Evolutionary conservation across 2,329 filamentous ascomycete species (phyloP).

Genomic region (Arthrobotrys musiformis): DNA sequence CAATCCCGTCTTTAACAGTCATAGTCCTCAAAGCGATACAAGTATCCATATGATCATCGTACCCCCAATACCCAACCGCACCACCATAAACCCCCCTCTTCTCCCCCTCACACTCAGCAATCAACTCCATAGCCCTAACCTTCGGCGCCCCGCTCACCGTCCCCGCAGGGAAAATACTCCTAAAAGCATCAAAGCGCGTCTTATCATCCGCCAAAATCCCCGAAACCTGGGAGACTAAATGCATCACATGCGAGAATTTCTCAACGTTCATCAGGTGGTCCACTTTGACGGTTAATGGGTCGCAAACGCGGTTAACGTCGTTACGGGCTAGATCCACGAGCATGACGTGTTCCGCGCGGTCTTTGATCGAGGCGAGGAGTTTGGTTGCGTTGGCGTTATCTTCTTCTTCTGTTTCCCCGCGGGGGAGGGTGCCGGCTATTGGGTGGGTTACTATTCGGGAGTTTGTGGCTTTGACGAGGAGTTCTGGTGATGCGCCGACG

Average conservation of each 20-base stretch:
- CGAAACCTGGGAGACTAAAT: slow-evolving; percentile 94
- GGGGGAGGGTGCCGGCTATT: slow-evolving; percentile 93
- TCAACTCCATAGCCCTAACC: slow-evolving; percentile 95
- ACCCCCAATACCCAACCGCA: slow-evolving; percentile 96
- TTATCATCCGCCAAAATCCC: slow-evolving; percentile 84
- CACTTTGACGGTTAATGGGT: slow-evolving; percentile 87
- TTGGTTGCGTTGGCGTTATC: slow-evolving; percentile 82
- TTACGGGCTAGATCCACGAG: slow-evolving; percentile 94
- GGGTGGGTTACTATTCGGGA: slow-evolving; percentile 94
- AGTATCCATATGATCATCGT: slow-evolving; percentile 72
- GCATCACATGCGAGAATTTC: slow-evolving; percentile 96
- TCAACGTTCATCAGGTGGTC: slow-evolving; percentile 95
- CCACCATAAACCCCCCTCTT: slow-evolving; percentile 96
- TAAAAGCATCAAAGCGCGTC: slow-evolving; percentile 93
- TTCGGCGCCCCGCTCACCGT: slow-evolving; percentile 96
- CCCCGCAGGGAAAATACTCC: slow-evolving; percentile 95
- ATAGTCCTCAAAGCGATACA: slow-evolving; percentile 87
- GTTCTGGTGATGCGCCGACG: slow-evolving; percentile 91
- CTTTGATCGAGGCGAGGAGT: slow-evolving; percentile 83
- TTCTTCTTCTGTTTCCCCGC: slow-evolving; percentile 81
- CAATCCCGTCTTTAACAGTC: slow-evolving; percentile 89
- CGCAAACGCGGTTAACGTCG: slow-evolving; percentile 94
- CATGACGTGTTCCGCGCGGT: slow-evolving; percentile 96
- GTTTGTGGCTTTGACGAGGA: slow-evolving; percentile 88
- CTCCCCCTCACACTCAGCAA: slow-evolving; percentile 91